Evolutionary conservation across 441 rosid species (phyloP).

Genomic region (Adansonia madagascariensis): DNA sequence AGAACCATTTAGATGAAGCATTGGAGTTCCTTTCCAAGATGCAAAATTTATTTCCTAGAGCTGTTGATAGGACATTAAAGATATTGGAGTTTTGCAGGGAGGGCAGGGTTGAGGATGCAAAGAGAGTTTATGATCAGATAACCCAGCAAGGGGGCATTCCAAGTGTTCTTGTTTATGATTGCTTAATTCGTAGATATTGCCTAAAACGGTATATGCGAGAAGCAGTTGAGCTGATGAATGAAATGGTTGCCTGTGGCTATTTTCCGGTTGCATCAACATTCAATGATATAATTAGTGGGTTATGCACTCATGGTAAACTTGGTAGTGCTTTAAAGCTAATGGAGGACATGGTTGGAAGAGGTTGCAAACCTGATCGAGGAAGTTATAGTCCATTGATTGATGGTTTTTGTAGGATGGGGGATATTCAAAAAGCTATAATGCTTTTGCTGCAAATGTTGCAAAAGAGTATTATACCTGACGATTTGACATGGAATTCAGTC

Average conservation of each 20-base stretch:
- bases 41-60: conserved; percentile 71
- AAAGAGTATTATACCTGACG: conserved; percentile 57
- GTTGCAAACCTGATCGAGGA: conserved; percentile 48
- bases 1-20: conserved; percentile 61
- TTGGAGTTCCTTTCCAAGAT: conserved; percentile 58
- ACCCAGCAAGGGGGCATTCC: conserved; percentile 54
- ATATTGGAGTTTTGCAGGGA: conserved; percentile 56
- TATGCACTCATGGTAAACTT: conserved; percentile 63
- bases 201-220: conserved; percentile 46
- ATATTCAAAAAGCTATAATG: conserved; percentile 46
- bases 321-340: conserved; percentile 56
- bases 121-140: conserved; percentile 56
- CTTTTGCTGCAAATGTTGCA: conserved; percentile 60
- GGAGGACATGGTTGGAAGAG: conserved; percentile 69
- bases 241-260: conserved; percentile 55
- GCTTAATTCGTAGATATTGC: conserved; percentile 62
- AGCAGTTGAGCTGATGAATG: conserved; percentile 61
- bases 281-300: conserved; percentile 55
- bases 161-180: conserved; percentile 55
- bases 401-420: conserved; percentile 51
- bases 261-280: conserved; percentile 56
- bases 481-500: conserved; percentile 59
- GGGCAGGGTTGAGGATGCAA: conserved; percentile 55
- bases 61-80: conserved; percentile 63
- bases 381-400: conserved; percentile 54